phyloP scores from a whole-genome alignment of 140 eudicot species.

The Cichorium intybus region DNA sequence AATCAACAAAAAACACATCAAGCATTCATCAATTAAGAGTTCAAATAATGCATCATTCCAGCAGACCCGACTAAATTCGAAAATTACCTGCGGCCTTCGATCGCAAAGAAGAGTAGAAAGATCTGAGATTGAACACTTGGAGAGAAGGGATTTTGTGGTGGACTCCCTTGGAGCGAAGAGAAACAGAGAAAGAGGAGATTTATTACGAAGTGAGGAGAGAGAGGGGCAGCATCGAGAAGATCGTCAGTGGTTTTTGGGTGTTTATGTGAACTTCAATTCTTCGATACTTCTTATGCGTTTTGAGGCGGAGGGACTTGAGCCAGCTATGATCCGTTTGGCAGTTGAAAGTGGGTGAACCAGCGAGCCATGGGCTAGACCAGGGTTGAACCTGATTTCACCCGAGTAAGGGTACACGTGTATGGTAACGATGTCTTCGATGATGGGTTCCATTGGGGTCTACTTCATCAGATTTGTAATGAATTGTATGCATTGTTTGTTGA shows the following conservation, averaged over 20 bases:
- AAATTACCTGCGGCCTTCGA: slow-evolving; percentile 22
- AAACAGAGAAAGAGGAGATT: slow-evolving; percentile 18
- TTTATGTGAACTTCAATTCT: slow-evolving; percentile 13
- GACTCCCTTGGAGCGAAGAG: slow-evolving; percentile 9
- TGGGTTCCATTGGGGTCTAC: slow-evolving; percentile 29
- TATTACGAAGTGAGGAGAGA: slow-evolving; percentile 27
- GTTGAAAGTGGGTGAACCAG: slow-evolving; percentile 15
- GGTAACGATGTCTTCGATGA: slow-evolving; percentile 28
- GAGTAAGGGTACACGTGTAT: slow-evolving; percentile 25
- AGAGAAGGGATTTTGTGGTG: neutral
- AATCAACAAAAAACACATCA: neutral
- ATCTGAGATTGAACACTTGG: slow-evolving; percentile 28
- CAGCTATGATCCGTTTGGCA: slow-evolving; percentile 25
- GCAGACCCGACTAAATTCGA: neutral
- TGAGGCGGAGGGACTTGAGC: slow-evolving; percentile 26
- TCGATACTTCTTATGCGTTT: slow-evolving; percentile 37
- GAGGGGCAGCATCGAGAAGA: slow-evolving; percentile 37
- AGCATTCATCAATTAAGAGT: slow-evolving; percentile 13
- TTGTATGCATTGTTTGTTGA: slow-evolving; percentile 8
- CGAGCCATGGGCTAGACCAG: slow-evolving; percentile 12
- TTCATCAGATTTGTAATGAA: neutral
- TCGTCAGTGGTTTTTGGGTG: slow-evolving; percentile 34
- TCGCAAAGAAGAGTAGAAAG: slow-evolving; percentile 25
- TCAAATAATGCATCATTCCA: slow-evolving; percentile 7
- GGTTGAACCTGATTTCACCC: slow-evolving; percentile 1